Evolutionary conservation across 2,329 filamentous ascomycete species (phyloP).

Genomic region (Xylaria sp.): DNA sequence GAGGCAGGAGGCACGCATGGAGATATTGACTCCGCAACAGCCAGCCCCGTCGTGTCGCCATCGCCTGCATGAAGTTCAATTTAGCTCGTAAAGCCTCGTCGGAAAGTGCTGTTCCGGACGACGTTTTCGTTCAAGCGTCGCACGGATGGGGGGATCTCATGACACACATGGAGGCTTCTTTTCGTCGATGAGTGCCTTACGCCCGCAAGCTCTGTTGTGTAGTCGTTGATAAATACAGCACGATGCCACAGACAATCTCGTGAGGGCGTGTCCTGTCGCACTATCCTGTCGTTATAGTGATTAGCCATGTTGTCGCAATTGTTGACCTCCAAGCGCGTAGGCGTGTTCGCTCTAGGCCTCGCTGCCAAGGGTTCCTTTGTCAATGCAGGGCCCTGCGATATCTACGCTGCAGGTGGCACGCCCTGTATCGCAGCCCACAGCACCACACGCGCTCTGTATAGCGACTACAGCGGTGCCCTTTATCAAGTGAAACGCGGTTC

Average conservation of each 20-base stretch:
- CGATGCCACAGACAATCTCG: not conserved
- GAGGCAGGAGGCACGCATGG: not conserved
- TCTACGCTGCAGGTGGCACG: conserved; percentile 53
- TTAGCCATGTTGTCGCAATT: conserved; percentile 4
- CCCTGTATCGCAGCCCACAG: conserved; percentile 61
- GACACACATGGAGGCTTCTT: not conserved
- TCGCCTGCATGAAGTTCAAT: not conserved
- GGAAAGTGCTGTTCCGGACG: not conserved
- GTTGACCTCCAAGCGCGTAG: not conserved
- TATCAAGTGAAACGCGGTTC: conserved; percentile 57
- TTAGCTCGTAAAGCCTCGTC: not conserved
- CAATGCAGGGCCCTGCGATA: conserved; percentile 54
- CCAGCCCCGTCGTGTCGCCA: not conserved
- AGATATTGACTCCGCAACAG: not conserved
- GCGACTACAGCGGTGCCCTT: conserved; percentile 45
- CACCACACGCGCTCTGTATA: conserved; percentile 59
- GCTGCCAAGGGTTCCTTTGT: conserved; percentile 13
- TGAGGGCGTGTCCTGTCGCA: not conserved
- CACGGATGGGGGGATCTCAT: not conserved
- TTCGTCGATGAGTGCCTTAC: not conserved
- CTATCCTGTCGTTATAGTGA: not conserved
- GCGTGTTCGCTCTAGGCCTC: conserved; percentile 13
- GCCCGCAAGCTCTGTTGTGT: not conserved
- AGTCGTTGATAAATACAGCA: conserved; percentile 4
- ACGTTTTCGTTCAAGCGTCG: not conserved